Evolutionary conservation across 768 basidiomycete species (phyloP), one percentile per base, ranked within the genome.

Genomic region (Pluteus cervinus): DNA sequence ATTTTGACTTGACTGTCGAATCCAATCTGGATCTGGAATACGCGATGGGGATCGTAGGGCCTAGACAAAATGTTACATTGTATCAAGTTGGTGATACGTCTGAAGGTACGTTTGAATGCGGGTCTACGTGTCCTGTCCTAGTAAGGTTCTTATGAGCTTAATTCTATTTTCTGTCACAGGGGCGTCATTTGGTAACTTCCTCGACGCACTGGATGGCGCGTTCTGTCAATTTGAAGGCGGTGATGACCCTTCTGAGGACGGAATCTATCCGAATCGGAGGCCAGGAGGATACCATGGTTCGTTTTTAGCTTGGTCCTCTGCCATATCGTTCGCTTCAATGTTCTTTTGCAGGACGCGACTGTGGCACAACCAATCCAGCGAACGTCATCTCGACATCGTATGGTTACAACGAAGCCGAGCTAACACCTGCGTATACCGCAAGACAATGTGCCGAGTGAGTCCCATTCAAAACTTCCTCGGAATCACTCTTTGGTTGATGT

Each of bases 11-110:
- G 48, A 74, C 73, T 43, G 73, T 64, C 34, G 75, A 79, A 53
- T 68, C 72, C 5, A 61, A 73, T 44, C 58, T 79, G 7, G 76
- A 77, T 48, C 53, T 79, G 2, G 58, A 76, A 47, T 76, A 74
- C 39, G 66, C 63, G 11, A 70, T 78, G 69, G 53, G 58, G 10
- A 58, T 76, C 22, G 63, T 67, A 2, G 47, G 41, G 2, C 46
- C 47, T 5, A 38, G 45, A 7, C 66, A 67, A 37, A 36, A 46
- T 4, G 60, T 69, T 0, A 61, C 57, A 2, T 47, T 71, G 10
- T 68, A 65, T 43, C 68, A 71, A 46, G 59, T 59, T 15, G 68
- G 68, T 3, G 68, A 69, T 45, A 39, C 65, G 5, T 44, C 50
- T 1, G 53, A 59, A 47, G 64, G 66, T 59, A 37, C 7, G 50